A percentile compares a stretch with the other conserved stretches of the same genome.
Evolutionary conservation across 768 basidiomycete species (phyloP).

Genomic region (Kwoniella sp.): DNA sequence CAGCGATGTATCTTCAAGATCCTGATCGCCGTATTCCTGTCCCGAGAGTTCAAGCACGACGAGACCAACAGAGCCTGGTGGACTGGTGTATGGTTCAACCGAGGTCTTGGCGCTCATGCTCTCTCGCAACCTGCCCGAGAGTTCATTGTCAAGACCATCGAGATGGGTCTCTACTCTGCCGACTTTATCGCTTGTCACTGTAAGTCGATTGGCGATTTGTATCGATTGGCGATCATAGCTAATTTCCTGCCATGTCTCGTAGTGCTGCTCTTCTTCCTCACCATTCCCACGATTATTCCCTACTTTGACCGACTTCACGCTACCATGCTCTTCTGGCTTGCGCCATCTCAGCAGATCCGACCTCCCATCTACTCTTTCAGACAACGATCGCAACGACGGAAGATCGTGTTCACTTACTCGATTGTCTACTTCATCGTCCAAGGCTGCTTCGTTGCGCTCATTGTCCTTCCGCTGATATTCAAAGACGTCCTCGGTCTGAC

Average conservation of each 20-base stretch:
- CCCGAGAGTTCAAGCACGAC: conserved; percentile 98
- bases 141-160: conserved; percentile 96
- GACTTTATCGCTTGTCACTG: conserved; percentile 68
- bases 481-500: conserved; percentile 65
- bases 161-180: conserved; percentile 91
- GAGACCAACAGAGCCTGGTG: conserved; percentile 99
- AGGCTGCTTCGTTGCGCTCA: conserved; percentile 71
- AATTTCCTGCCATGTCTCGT: conserved; percentile 16
- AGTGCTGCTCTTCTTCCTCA: conserved; percentile 83
- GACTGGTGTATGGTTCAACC: conserved; percentile 89
- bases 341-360: conserved; percentile 55
- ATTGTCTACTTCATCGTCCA: conserved; percentile 72
- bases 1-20: conserved; percentile 93
- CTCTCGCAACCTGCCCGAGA: conserved; percentile 98
- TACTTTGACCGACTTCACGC: conserved; percentile 91
- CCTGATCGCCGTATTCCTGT: conserved; percentile 87
- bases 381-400: conserved; percentile 83
- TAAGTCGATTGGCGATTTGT: conserved; percentile 17
- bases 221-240: conserved; percentile 3
- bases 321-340: conserved; percentile 88
- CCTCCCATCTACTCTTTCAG: conserved; percentile 85
- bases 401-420: conserved; percentile 74
- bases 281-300: conserved; percentile 83
- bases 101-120: conserved; percentile 83
- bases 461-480: conserved; percentile 62